A percentile compares a stretch with the other conserved stretches of the same genome.
Evolutionary conservation across 108 stramenopile genomes (phyloP).

Genomic region (Pseudonitzschia pungens): DNA sequence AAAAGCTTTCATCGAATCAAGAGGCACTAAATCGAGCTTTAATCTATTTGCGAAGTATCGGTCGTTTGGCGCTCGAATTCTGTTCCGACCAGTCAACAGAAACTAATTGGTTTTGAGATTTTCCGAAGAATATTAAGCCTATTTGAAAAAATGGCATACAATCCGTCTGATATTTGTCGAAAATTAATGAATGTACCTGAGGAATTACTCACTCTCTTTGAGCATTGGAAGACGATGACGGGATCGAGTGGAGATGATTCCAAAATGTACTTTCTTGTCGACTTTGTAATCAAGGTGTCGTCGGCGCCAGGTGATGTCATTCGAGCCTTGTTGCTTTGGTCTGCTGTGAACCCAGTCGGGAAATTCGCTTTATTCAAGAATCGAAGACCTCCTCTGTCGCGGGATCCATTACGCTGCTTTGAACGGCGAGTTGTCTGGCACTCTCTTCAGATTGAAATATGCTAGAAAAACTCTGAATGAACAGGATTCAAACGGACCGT

Average conservation of each 20-base stretch:
- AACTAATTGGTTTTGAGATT: constrained; percentile 26
- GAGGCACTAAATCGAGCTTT: constrained; percentile 29
- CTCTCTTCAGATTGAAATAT: constrained; percentile 63
- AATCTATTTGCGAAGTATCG: constrained; percentile 36
- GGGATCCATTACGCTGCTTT: constrained; percentile 51
- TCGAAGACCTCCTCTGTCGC: constrained; percentile 41
- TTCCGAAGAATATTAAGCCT: constrained; percentile 37
- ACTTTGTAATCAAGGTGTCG: constrained; percentile 43
- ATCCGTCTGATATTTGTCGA: constrained; percentile 10
- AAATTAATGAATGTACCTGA: constrained; percentile 29
- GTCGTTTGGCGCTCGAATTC: constrained; percentile 26
- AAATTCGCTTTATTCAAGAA: constrained; percentile 34
- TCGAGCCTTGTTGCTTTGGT: constrained; percentile 46
- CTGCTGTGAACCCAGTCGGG: constrained; percentile 32
- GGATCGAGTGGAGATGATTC: constrained; percentile 10
- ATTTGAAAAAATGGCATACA: constrained; percentile 40
- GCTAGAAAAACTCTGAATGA: constrained; percentile 33
- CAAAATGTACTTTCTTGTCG: constrained; percentile 43
- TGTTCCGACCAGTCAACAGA: constrained; percentile 27
- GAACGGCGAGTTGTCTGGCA: constrained; percentile 61
- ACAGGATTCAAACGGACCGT: neutral
- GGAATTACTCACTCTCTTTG: constrained; percentile 27
- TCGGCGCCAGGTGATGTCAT: constrained; percentile 54
- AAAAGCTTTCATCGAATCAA: constrained; percentile 19
- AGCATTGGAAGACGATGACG: constrained; percentile 21